phyloP scores from a whole-genome alignment of 2,329 filamentous ascomycete species.

The Metarhizium humberi region DNA sequence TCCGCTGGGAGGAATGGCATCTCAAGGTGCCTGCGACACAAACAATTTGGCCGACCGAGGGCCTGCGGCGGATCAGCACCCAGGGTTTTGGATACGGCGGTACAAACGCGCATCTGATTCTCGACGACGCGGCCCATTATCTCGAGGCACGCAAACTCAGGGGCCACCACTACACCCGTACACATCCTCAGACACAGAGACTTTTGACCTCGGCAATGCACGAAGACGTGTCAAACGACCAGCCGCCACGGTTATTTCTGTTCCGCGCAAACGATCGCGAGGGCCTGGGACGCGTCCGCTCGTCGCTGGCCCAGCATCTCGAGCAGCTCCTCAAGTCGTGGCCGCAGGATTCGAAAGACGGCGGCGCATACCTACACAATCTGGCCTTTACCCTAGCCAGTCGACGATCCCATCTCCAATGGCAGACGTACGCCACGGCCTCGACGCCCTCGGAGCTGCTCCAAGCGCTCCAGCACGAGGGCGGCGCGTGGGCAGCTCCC shows the following conservation, averaged over 20 bases:
- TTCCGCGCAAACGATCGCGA: conserved; percentile 22
- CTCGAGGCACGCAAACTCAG: background rate
- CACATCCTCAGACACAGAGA: background rate
- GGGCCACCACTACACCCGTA: background rate
- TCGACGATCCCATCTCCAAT: conserved; percentile 32
- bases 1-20: conserved; percentile 11
- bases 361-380: conserved; percentile 28
- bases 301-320: background rate
- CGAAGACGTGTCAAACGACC: conserved; percentile 1
- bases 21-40: conserved; percentile 5
- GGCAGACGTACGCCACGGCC: conserved; percentile 33
- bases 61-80: conserved; percentile 15
- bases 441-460: conserved; percentile 35
- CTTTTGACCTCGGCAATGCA: background rate
- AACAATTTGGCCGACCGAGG: conserved; percentile 5
- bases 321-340: background rate
- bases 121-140: conserved; percentile 11
- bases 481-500: background rate
- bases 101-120: conserved; percentile 23
- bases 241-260: conserved; percentile 32
- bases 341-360: background rate
- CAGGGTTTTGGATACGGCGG: conserved; percentile 29
- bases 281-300: conserved; percentile 20
- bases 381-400: conserved; percentile 39
- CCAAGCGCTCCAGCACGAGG: conserved; percentile 28